These are phyloP conservation scores for Fusarium nisikadoi DNA, from an alignment of 2,329 filamentous ascomycete genomes.

Conservation along the genomic window DNA sequence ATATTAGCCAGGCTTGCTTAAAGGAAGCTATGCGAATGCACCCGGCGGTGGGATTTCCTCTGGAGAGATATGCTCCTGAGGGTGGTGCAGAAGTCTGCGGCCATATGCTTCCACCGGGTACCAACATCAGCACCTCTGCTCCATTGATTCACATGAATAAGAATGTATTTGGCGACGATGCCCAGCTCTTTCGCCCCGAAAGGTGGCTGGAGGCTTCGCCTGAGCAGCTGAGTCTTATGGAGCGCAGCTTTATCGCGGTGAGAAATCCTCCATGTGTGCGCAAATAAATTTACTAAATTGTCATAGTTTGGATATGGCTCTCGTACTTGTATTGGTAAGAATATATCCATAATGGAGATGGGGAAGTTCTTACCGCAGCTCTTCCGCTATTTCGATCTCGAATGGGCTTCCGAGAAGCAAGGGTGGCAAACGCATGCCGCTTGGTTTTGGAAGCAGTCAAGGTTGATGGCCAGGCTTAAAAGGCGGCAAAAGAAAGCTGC, in stretches of 20 bases:
- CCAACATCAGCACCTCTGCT: not conserved
- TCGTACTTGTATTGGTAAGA: not conserved
- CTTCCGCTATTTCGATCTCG: not conserved
- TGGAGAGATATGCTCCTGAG: not conserved
- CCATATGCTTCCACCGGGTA: not conserved
- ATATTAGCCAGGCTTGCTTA: not conserved
- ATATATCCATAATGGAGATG: not conserved
- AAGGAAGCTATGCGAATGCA: not conserved
- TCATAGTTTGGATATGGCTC: not conserved
- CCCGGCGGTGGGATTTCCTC: not conserved
- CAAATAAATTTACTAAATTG: too few species aligned
- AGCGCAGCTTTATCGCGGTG: not conserved
- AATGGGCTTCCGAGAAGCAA: not conserved
- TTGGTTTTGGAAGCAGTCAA: not conserved
- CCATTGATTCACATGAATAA: not conserved
- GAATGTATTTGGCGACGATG: not conserved
- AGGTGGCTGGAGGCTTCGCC: not conserved
- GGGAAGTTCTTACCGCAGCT: not conserved
- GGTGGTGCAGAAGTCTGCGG: not conserved
- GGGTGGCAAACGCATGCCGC: not conserved
- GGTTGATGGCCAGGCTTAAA: not conserved
- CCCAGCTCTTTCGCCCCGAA: not conserved
- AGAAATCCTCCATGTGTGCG: not conserved
- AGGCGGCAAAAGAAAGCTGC: not conserved
- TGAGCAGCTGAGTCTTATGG: not conserved